Evolutionary conservation across 495 filamentous ascomycete species (phyloP).

Genomic region (Halenospora varia): DNA sequence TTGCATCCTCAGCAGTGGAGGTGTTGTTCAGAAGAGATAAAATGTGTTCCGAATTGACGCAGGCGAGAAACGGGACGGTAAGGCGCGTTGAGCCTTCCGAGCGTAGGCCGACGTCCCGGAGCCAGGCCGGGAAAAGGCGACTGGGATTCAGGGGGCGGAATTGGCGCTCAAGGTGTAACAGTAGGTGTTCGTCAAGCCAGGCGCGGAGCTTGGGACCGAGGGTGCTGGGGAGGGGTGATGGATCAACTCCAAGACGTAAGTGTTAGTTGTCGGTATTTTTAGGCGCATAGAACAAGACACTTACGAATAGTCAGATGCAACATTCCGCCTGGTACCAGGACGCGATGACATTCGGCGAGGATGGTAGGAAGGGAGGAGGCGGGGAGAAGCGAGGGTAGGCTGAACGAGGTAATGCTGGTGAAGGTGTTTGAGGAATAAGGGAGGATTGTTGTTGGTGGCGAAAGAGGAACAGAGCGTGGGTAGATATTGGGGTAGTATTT

Average conservation of each 20-base stretch:
- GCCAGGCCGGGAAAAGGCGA: conserved; percentile 38
- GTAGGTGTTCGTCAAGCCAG: conserved; percentile 45
- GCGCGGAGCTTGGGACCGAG: conserved; percentile 40
- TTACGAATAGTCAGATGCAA: conserved; percentile 41
- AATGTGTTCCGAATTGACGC: background rate
- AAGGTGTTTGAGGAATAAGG: conserved; percentile 24
- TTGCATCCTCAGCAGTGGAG: too few relatives aligned
- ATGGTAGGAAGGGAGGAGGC: conserved; percentile 18
- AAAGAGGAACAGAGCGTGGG: too few relatives aligned
- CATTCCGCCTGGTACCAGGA: conserved; percentile 24
- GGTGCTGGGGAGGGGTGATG: conserved; percentile 35
- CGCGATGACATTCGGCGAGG: conserved; percentile 24
- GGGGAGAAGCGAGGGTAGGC: conserved; percentile 18
- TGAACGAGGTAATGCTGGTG: conserved; percentile 17
- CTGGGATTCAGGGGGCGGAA: conserved; percentile 42
- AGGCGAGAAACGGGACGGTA: conserved; percentile 11
- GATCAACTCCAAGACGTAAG: too few relatives aligned
- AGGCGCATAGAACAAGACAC: too few relatives aligned
- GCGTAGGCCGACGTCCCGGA: conserved; percentile 33
- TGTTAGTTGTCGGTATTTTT: too few relatives aligned
- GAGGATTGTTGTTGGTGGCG: conserved; percentile 13
- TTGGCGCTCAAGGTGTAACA: conserved; percentile 38
- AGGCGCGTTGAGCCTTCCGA: conserved; percentile 18
- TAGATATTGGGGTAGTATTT: conserved; percentile 19
- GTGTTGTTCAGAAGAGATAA: conserved; percentile 2